Percentiles rank a stretch among this genome's conserved stretches.
These are phyloP conservation scores for Samsoniella hepiali DNA, from an alignment of 2,329 filamentous ascomycete genomes.

Conservation along the genomic window DNA sequence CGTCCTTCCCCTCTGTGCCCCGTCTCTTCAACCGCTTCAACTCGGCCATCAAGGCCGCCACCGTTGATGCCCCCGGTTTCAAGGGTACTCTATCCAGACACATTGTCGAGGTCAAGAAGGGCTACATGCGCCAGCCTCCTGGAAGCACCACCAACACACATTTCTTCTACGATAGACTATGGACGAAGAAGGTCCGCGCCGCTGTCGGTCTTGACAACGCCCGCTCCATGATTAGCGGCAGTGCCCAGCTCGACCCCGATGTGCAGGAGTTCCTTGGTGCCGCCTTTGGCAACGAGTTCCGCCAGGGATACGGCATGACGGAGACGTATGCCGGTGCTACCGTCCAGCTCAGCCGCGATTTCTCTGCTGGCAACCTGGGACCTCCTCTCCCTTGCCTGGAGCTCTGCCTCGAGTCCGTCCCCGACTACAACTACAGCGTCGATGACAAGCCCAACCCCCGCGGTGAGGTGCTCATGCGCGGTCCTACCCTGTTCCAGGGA, in stretches of 20 bases:
- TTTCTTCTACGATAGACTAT: conserved; percentile 79
- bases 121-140: conserved; percentile 67
- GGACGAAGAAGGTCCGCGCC: conserved; percentile 82
- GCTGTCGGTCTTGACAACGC: conserved; percentile 76
- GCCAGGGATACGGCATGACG: conserved; percentile 90
- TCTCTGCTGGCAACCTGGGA: conserved; percentile 77
- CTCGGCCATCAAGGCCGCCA: conserved; percentile 74
- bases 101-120: conserved; percentile 75
- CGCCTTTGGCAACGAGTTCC: conserved; percentile 73
- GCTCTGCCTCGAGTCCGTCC: conserved; percentile 78
- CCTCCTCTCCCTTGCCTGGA: conserved; percentile 65
- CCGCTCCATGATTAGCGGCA: conserved; percentile 77
- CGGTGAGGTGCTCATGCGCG: conserved; percentile 82
- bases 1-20: conserved; percentile 82
- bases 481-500: conserved; percentile 72
- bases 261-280: conserved; percentile 87
- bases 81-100: conserved; percentile 78
- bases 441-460: conserved; percentile 87
- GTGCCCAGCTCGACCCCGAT: conserved; percentile 85
- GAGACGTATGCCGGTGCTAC: conserved; percentile 82
- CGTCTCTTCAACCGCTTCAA: conserved; percentile 90
- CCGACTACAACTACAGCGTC: conserved; percentile 88
- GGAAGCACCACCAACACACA: conserved; percentile 75
- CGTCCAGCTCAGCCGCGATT: conserved; percentile 67
- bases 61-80: conserved; percentile 74